A percentile compares a stretch with the other conserved stretches of the same genome.
Evolutionary conservation across 1,284 basidiomycete genomes (phyloP).

Genomic region (Melanopsichium pennsylvanicum): DNA sequence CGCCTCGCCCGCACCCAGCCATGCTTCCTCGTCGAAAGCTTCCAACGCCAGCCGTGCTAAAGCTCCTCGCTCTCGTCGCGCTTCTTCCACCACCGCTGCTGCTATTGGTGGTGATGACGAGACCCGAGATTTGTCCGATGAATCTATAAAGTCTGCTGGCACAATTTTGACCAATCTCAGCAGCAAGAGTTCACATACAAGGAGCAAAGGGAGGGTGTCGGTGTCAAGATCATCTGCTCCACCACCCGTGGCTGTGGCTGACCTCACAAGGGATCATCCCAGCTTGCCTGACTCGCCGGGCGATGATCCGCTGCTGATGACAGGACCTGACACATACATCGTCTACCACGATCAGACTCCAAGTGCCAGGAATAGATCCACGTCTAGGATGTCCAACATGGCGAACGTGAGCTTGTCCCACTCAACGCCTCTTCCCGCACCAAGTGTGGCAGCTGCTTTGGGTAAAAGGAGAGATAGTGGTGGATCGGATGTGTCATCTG

Average conservation of each 20-base stretch:
- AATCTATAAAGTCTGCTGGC: slow-evolving; percentile 33
- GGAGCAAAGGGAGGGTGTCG: slow-evolving; percentile 10
- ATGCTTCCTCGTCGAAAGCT: slow-evolving; percentile 5
- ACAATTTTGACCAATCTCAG: slow-evolving; percentile 13
- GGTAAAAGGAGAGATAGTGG: slow-evolving; percentile 13
- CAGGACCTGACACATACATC: slow-evolving; percentile 28
- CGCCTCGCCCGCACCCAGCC: slow-evolving; percentile 19
- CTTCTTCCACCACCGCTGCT: slow-evolving; percentile 7
- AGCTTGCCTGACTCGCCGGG: slow-evolving; percentile 40
- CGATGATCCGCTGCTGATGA: slow-evolving; percentile 46
- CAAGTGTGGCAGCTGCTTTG: background rate
- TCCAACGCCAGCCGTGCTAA: slow-evolving; percentile 1
- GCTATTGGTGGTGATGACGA: too few species aligned
- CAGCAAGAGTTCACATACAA: slow-evolving; percentile 4
- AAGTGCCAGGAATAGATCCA: slow-evolving; percentile 13
- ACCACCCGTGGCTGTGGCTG: slow-evolving; percentile 21
- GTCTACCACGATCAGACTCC: slow-evolving; percentile 34
- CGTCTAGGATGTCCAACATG: background rate
- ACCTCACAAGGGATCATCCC: slow-evolving; percentile 31
- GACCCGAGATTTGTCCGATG: slow-evolving; percentile 11
- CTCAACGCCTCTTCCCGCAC: slow-evolving; percentile 18
- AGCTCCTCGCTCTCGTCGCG: slow-evolving; percentile 15
- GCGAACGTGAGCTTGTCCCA: slow-evolving; percentile 12
- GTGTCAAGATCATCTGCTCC: slow-evolving; percentile 9
- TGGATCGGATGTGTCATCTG: slow-evolving; percentile 1